Evolutionary conservation across 495 filamentous ascomycete genomes (phyloP), one percentile per base, ranked within the genome.

Genomic region (Aspergillus bertholletiae): DNA sequence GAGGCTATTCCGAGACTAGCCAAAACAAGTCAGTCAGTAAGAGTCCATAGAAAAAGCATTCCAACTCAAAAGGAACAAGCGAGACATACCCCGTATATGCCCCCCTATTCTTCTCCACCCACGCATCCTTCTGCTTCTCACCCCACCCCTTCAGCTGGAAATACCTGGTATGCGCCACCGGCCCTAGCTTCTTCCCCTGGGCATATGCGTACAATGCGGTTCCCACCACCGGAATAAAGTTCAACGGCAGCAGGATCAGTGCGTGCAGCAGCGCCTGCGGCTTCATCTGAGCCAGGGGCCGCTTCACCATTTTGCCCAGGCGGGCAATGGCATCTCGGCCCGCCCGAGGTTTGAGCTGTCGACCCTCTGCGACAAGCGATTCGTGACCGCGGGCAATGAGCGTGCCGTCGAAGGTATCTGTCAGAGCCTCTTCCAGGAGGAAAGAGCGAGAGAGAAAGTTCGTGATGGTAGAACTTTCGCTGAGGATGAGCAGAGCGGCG

Each of bases 341-440:
- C 5, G 60, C 59, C 1, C 70, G 63, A 8, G 73, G 69, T 54
- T 86, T 85, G 48, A 96, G 53, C 63, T 90, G 76, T n/a, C 94
- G 79, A 0, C 90, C 88, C 44, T 86, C 79, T 0, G 77, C 71
- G 7, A 98, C 83, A 2, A 96, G 74, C 3, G 71, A 53, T 46
- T 82, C 65, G 30, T 77, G 72, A 20, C 79, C 77, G 35, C 74
- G 74, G 8, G 80, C 72, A 0, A 92, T 55, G 9, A 93, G 74
- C 0, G 88, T 87, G 13, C 87, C 90, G 63, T 98, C 94, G 59
- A 98, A 98, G 3, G 90, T 94, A 65, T 98, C 92, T 21, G 94
- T 73, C 6, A 97, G 77, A 0, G 88, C 86, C 39, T 90, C 89
- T 49, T 88, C 83, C 21, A 95, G 79, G 51, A 96, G 64, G 54